Evolutionary conservation across 805 yeast genomes (phyloP).

Genomic region (Ogataea allantospora): DNA sequence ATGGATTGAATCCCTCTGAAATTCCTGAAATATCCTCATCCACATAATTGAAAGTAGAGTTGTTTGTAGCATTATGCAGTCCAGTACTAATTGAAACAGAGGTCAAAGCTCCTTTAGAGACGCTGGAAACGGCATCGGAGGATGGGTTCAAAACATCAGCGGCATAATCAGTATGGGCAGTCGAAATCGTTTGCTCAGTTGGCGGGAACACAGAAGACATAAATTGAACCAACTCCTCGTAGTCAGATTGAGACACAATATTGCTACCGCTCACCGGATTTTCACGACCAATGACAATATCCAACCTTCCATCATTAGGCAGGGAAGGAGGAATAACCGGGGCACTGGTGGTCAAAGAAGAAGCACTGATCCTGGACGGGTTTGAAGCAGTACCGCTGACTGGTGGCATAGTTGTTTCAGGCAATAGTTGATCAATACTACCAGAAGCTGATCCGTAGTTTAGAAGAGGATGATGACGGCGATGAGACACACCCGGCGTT

Average conservation of each 20-base stretch:
- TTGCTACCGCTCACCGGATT: slow-evolving; percentile 1
- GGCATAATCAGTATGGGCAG: too few species aligned
- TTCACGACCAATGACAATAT: slow-evolving; percentile 12
- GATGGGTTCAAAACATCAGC: too few species aligned
- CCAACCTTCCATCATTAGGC: slow-evolving; percentile 3
- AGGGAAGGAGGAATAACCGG: not conserved
- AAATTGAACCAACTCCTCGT: slow-evolving; percentile 15
- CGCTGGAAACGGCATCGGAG: too few species aligned
- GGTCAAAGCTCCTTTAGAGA: not conserved
- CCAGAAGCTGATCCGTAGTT: too few species aligned
- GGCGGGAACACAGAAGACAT: slow-evolving; percentile 18
- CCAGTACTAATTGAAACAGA: slow-evolving; percentile 1
- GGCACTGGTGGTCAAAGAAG: not conserved
- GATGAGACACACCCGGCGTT: slow-evolving; percentile 4
- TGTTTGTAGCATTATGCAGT: slow-evolving; percentile 2
- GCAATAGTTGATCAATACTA: not conserved
- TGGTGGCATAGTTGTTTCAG: slow-evolving; percentile 1
- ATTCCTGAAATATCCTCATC: slow-evolving; percentile 5
- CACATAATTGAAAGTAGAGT: slow-evolving; percentile 2
- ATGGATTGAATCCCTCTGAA: slow-evolving; percentile 19
- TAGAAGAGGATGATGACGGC: not conserved
- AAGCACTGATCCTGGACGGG: not conserved
- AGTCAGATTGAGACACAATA: slow-evolving; percentile 4
- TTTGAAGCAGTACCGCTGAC: not conserved
- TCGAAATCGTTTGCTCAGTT: not conserved